phyloP scores from a whole-genome alignment of 495 filamentous ascomycete genomes.

The Xylaria grammica region DNA sequence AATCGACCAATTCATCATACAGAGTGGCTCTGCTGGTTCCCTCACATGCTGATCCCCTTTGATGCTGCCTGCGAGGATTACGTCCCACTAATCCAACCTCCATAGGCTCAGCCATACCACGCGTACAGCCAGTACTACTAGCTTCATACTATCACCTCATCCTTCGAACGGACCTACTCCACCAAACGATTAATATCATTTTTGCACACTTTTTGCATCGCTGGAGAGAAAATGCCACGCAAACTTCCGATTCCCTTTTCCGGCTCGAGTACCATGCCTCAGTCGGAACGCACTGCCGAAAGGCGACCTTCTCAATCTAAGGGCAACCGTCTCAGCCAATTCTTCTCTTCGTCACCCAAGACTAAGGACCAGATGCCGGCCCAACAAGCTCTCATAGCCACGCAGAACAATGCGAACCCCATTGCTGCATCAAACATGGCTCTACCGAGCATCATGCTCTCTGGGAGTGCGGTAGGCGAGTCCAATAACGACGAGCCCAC shows the following conservation, averaged over 20 bases:
- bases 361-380: constrained; percentile 61
- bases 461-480: constrained; percentile 83
- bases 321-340: constrained; percentile 61
- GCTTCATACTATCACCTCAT: constrained; percentile 20
- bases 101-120: constrained; percentile 10
- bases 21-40: neutral
- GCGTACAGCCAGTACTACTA: constrained; percentile 8
- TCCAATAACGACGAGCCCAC: constrained; percentile 71
- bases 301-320: constrained; percentile 63
- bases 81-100: neutral
- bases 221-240: constrained; percentile 57
- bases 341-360: constrained; percentile 73
- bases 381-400: constrained; percentile 65
- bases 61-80: neutral
- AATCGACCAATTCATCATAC: neutral
- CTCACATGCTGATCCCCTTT: neutral
- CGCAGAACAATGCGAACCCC: constrained; percentile 64
- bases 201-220: too few relatives aligned
- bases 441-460: constrained; percentile 90
- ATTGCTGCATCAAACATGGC: constrained; percentile 76
- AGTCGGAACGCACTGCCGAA: constrained; percentile 47
- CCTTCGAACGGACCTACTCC: constrained; percentile 12
- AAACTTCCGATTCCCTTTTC: constrained; percentile 46
- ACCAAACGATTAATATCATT: constrained; percentile 24
- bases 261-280: constrained; percentile 36